Evolutionary conservation across 805 yeast genomes (phyloP).

Genomic region (Lipomyces mesembrius): DNA sequence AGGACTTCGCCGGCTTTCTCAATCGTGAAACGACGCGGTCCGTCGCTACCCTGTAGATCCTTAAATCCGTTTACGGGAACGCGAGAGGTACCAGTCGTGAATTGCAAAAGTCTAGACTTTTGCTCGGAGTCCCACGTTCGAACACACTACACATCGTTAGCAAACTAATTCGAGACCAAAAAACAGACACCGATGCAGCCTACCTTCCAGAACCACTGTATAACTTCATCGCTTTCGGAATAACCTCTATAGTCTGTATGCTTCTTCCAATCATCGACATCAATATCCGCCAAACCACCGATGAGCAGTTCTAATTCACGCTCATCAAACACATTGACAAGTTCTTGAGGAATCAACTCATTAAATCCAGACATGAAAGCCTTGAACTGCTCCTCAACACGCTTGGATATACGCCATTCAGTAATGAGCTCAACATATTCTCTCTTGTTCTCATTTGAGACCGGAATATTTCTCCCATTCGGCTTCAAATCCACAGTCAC

Average conservation of each 20-base stretch:
- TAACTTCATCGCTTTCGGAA: conserved; percentile 92
- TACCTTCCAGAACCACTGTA: conserved; percentile 95
- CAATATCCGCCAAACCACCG: conserved; percentile 98
- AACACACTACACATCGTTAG: conserved; percentile 54
- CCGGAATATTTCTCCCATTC: conserved; percentile 85
- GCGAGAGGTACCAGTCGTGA: conserved; percentile 98
- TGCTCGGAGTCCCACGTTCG: conserved; percentile 95
- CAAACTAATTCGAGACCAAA: neutral
- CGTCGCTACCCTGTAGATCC: conserved; percentile 98
- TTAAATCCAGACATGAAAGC: conserved; percentile 97
- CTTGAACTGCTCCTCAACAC: conserved; percentile 93
- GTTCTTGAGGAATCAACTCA: conserved; percentile 95
- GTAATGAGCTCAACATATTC: conserved; percentile 94
- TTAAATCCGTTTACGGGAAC: conserved; percentile 99
- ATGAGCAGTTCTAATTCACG: conserved; percentile 94
- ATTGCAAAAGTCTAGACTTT: conserved; percentile 91
- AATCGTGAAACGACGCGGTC: conserved; percentile 98
- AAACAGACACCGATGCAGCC: neutral
- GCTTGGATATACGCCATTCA: conserved; percentile 92
- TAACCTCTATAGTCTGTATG: conserved; percentile 99
- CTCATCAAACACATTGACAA: conserved; percentile 95
- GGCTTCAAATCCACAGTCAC: conserved; percentile 89
- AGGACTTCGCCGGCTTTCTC: conserved; percentile 95
- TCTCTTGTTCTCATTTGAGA: conserved; percentile 90
- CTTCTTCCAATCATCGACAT: conserved; percentile 98